phyloP scores from a whole-genome alignment of 768 basidiomycete genomes.

The Mycena vitilis region DNA sequence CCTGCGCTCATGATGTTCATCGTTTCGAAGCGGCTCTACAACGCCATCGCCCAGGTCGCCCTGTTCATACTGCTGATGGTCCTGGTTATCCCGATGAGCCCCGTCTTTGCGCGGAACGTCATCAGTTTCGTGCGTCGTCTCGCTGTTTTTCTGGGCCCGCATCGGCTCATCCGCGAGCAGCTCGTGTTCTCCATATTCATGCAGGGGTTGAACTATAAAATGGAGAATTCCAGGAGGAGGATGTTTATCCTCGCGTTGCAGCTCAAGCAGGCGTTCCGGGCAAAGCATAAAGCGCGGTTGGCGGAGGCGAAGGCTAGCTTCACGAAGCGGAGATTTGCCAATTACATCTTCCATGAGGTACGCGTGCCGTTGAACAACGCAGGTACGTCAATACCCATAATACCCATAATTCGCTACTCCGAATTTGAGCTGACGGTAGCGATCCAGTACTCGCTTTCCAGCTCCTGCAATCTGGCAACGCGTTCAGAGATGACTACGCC shows the following conservation, averaged over 20 bases:
- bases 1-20: conserved; percentile 42
- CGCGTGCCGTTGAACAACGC: conserved; percentile 66
- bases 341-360: conserved; percentile 62
- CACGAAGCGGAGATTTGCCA: conserved; percentile 54
- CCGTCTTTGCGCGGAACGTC: conserved; percentile 39
- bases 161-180: conserved; percentile 35
- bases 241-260: conserved; percentile 53
- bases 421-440: background rate
- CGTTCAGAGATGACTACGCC: conserved; percentile 44
- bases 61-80: conserved; percentile 36
- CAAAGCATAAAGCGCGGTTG: conserved; percentile 51
- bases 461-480: conserved; percentile 54
- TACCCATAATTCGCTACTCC: background rate
- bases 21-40: conserved; percentile 40
- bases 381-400: conserved; percentile 27
- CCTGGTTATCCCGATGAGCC: conserved; percentile 39
- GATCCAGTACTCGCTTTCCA: conserved; percentile 53
- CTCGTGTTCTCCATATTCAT: conserved; percentile 39
- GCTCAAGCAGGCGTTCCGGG: conserved; percentile 35
- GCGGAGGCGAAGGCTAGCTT: conserved; percentile 46
- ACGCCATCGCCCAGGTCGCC: conserved; percentile 35
- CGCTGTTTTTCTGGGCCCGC: conserved; percentile 48
- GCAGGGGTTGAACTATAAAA: conserved; percentile 41
- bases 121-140: conserved; percentile 43
- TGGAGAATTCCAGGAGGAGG: conserved; percentile 47